Conservation (phyloP, 2,329 filamentous ascomycete species). For the Botrytis aclada region DNA sequence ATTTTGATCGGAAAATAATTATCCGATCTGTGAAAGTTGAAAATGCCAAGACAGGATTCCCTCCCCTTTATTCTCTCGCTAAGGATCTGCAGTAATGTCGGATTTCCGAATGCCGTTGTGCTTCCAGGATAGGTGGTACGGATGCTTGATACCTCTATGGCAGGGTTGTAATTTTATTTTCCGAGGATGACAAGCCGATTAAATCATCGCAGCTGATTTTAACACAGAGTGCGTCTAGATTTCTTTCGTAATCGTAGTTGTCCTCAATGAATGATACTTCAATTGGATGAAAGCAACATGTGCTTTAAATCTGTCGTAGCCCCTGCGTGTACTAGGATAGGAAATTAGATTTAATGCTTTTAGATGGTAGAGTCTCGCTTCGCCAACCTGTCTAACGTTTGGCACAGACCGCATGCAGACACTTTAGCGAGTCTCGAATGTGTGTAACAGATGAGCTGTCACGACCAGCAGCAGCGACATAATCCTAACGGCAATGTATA, state of each 20-base stretch:
- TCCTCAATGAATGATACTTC: too few relatives aligned
- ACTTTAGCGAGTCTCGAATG: not conserved
- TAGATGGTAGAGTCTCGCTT: not conserved
- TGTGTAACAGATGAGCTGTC: not conserved
- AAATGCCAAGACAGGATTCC: not conserved
- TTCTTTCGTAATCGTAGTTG: fast-evolving
- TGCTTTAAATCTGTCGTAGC: not conserved
- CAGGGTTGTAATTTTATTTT: fast-evolving
- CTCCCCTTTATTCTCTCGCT: not conserved
- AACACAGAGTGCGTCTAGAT: fast-evolving
- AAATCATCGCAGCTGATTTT: fast-evolving
- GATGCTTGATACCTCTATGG: not conserved
- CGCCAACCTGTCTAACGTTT: not conserved
- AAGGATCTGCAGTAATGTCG: not conserved
- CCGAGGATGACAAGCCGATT: not conserved
- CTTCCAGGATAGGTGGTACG: fast-evolving
- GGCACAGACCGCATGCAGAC: not conserved
- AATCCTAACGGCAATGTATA: not conserved
- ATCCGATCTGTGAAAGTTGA: not conserved
- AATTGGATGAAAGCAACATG: too few relatives aligned
- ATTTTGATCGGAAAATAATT: not conserved
- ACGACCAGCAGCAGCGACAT: too few relatives aligned
- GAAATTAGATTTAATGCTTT: too few relatives aligned
- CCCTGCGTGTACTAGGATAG: too few relatives aligned
- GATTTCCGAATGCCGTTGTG: not conserved